Percentiles rank a stretch among this genome's conserved stretches.
These are phyloP conservation scores for Nidularia sp. DNA, from an alignment of 768 basidiomycete genomes.

Conservation along the genomic window DNA sequence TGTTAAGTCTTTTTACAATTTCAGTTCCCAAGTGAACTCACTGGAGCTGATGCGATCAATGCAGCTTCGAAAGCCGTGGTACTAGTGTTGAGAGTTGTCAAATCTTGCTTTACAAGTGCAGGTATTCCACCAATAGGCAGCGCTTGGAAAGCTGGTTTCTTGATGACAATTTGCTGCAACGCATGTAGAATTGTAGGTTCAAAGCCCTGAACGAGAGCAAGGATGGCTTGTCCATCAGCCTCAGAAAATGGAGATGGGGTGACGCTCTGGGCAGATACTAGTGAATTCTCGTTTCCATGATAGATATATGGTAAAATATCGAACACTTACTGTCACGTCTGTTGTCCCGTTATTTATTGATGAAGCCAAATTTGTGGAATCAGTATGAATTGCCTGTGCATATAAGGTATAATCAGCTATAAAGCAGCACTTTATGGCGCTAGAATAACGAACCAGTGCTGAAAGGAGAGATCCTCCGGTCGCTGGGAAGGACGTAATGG, in stretches of 20 bases:
- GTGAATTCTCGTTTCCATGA: neutral
- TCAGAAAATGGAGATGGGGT: slow-evolving; percentile 14
- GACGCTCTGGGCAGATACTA: neutral
- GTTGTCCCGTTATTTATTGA: slow-evolving; percentile 18
- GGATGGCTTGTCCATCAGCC: slow-evolving; percentile 16
- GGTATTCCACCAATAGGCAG: slow-evolving; percentile 14
- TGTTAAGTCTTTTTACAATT: neutral
- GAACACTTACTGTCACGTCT: slow-evolving; percentile 17
- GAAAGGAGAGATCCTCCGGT: slow-evolving; percentile 13
- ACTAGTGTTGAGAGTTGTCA: slow-evolving; percentile 16
- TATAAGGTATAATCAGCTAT: neutral
- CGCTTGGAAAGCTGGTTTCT: slow-evolving; percentile 17
- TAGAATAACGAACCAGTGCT: slow-evolving; percentile 18
- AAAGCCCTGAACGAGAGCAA: slow-evolving; percentile 11
- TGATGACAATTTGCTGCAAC: slow-evolving; percentile 14
- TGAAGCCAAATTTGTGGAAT: slow-evolving; percentile 12
- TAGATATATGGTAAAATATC: no score
- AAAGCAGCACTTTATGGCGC: neutral
- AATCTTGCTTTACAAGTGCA: slow-evolving; percentile 19
- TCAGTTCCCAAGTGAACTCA: slow-evolving; percentile 7
- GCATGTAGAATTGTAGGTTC: slow-evolving; percentile 11
- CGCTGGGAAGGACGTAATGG: slow-evolving; percentile 23
- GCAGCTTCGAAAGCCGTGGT: slow-evolving; percentile 19
- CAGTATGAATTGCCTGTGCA: slow-evolving; percentile 17
- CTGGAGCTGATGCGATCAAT: slow-evolving; percentile 18